Percentiles rank a stretch among this genome's conserved stretches.
Conservation (phyloP, 192 early-diverging fungal species). For the Coemansia sp. region DNA sequence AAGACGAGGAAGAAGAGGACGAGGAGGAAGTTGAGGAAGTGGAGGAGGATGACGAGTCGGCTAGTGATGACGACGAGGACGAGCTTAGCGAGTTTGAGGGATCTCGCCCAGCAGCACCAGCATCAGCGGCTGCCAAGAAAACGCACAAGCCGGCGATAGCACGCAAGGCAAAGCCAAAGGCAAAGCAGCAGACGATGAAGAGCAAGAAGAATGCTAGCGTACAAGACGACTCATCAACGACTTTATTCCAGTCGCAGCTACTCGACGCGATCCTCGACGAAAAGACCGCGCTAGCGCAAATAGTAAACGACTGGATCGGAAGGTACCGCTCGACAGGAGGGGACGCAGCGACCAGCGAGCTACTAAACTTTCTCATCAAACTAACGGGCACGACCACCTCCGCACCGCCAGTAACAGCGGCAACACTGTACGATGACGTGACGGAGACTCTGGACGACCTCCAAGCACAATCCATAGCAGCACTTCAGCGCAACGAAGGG, state of each 20-base stretch:
- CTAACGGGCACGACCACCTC: constrained; percentile 58
- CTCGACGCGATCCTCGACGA: constrained; percentile 56
- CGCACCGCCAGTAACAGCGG: constrained; percentile 42
- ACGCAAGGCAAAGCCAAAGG: not conserved
- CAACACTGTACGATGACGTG: constrained; percentile 59
- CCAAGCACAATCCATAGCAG: constrained; percentile 44
- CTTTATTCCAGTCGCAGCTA: constrained; percentile 21
- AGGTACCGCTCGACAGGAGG: constrained; percentile 62
- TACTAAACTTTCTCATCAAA: constrained; percentile 74
- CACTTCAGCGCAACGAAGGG: constrained; percentile 32
- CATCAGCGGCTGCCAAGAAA: constrained; percentile 19
- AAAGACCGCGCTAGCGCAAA: constrained; percentile 60
- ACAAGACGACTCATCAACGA: not conserved
- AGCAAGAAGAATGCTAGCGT: not conserved
- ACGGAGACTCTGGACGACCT: constrained; percentile 59
- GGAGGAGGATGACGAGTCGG: constrained; percentile 10
- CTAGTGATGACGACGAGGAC: constrained; percentile 8
- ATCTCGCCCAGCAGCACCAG: constrained; percentile 1
- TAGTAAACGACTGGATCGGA: constrained; percentile 74
- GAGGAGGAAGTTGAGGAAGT: too few species aligned
- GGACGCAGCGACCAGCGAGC: constrained; percentile 61
- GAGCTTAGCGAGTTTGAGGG: constrained; percentile 39
- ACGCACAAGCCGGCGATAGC: not conserved
- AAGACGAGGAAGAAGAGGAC: constrained; percentile 13
- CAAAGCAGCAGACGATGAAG: not conserved